Base-by-base conservation (phyloP, 1,284 basidiomycete genomes). In the Cryptococcus sp. region DNA sequence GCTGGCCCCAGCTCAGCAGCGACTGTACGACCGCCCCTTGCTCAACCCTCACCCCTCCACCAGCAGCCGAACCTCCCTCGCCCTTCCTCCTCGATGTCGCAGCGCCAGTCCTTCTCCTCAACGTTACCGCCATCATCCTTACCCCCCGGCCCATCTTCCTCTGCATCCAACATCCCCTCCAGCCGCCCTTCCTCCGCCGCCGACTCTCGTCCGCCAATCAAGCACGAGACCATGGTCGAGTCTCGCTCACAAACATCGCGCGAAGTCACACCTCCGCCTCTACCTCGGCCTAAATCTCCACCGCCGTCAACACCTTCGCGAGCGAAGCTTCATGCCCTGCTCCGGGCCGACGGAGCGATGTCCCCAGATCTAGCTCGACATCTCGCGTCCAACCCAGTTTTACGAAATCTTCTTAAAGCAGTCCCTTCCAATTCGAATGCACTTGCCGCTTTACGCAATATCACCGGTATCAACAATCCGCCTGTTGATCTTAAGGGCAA, bases 251-350 rank as follows among this genome's bases (percentile, higher is more conserved):
- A 49, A 10, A 43, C 8, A 6, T 49, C 53, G 7, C 52, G 70
- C 13, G 57, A 67, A 55, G 55, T 67, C 20, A 71, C 70, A 5
- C 68, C 70, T 5, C 70, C 73, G 1, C 69, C 71, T 10, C 46
- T 65, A 1, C 63, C 70, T 16, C 62, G 58, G 17, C 62, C 64
- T 0, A 63, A 62, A 39, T 75, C 75, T 0, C 74, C 74, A 13
- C 73, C 73, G 0, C 72, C 72, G 15, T 72, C 73, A 3, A 75
- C 75, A 8, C 75, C 75, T 1, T 67, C 71, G 5, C 62, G 73
- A 17, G 63, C 66, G 3, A 63, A 65, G 16, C 67, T 77, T 23
- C 66, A 70, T 25, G 69, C 68, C 11, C 59, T 77, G 3, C 63
- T 77, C 35, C 66, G 69, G 20, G 58, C 62, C 4, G 73, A 77